phyloP scores from a whole-genome alignment of 805 yeast species.

The Metschnikowia lunata region DNA sequence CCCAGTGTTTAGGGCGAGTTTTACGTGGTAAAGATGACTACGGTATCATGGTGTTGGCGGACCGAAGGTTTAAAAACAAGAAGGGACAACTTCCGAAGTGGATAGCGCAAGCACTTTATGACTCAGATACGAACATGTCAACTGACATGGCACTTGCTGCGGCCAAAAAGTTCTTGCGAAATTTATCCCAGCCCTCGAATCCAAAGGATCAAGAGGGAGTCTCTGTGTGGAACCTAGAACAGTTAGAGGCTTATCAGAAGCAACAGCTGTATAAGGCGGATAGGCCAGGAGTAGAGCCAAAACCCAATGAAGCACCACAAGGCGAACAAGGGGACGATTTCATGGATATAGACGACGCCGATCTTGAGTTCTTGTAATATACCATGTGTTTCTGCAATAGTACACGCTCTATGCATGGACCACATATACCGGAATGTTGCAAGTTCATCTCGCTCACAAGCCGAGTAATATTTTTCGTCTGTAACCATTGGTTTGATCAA shows the following conservation, averaged over 20 bases:
- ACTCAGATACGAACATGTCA: constrained; percentile 86
- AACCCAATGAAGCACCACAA: neutral
- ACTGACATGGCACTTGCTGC: constrained; percentile 97
- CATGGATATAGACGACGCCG: constrained; percentile 47
- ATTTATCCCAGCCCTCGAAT: constrained; percentile 90
- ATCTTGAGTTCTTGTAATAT: constrained; percentile 27
- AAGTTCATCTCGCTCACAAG: no score
- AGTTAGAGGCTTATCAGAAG: constrained; percentile 54
- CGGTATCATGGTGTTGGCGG: constrained; percentile 98
- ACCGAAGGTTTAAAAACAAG: constrained; percentile 83
- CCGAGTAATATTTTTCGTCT: no score
- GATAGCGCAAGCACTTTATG: constrained; percentile 90
- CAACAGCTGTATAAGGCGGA: constrained; percentile 36
- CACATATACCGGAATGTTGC: no score
- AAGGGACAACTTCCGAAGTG: constrained; percentile 89
- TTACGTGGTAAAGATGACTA: constrained; percentile 97
- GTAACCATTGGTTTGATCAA: no score
- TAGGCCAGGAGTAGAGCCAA: constrained; percentile 12
- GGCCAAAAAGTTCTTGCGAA: constrained; percentile 86
- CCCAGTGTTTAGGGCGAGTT: constrained; percentile 97
- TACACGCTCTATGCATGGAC: no score
- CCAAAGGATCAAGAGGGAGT: constrained; percentile 90
- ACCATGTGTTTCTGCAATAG: neutral
- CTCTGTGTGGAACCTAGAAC: constrained; percentile 84
- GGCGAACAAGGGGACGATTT: constrained; percentile 33